These are phyloP conservation scores for Rhododendron mucronatum DNA, from an alignment of 148 eudicot species.

Conservation along the genomic window DNA sequence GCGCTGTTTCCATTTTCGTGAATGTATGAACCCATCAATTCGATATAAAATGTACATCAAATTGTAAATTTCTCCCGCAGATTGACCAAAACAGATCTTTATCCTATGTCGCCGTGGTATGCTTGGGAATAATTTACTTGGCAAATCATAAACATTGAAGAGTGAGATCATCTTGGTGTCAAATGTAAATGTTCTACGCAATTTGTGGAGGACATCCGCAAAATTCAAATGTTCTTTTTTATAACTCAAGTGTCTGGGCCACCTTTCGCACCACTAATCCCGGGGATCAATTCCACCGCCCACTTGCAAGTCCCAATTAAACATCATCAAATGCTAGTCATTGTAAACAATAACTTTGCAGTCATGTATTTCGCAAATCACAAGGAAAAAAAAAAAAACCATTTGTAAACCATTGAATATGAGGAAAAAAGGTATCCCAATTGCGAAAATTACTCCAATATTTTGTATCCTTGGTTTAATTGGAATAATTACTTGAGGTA, in stretches of 20 bases:
- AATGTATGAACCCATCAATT: not conserved
- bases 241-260: no score
- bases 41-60: no score
- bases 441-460: not conserved
- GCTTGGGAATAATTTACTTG: not conserved
- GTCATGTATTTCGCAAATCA: not conserved
- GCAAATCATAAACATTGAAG: not conserved
- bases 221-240: not conserved
- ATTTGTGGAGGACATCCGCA: not conserved
- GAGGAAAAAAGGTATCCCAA: not conserved
- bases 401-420: not conserved
- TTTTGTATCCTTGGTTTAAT: not conserved
- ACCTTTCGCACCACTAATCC: no score
- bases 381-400: not conserved
- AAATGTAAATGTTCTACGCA: not conserved
- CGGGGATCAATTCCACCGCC: no score
- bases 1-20: not conserved
- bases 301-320: not conserved
- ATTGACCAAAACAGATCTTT: not conserved
- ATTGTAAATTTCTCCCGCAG: not conserved
- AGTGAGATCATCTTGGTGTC: not conserved
- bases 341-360: not conserved
- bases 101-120: not conserved
- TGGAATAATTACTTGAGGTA: not conserved
- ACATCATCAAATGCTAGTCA: not conserved